phyloP scores from a whole-genome alignment of 2,329 filamentous ascomycete species.

The Waltergamsia citrina region DNA sequence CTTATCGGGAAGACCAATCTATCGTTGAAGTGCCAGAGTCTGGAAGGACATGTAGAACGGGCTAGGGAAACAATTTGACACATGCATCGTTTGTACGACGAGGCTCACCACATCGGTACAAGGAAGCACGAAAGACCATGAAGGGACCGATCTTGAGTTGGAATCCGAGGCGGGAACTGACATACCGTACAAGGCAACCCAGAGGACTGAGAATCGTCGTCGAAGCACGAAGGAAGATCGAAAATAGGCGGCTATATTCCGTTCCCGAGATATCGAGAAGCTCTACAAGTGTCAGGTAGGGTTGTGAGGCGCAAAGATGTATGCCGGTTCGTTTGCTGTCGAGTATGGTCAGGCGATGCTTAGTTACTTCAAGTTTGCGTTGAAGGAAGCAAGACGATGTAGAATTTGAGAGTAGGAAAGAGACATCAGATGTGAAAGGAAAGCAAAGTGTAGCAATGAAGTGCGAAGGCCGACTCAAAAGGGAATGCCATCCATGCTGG shows the following conservation, averaged over 20 bases:
- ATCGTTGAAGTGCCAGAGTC: too few species aligned
- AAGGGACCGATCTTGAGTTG: not conserved
- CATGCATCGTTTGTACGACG: not conserved
- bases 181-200: not conserved
- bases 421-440: conserved; percentile 1
- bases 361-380: too few species aligned
- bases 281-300: too few species aligned
- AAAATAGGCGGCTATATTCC: too few species aligned
- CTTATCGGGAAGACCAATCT: too few species aligned
- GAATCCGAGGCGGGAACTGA: not conserved
- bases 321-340: too few species aligned
- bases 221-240: not conserved
- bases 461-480: not conserved
- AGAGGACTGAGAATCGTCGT: not conserved
- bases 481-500: conserved; percentile 2
- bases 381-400: too few species aligned
- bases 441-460: not conserved
- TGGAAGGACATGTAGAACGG: too few species aligned
- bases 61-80: not conserved
- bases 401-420: not conserved
- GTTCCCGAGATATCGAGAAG: too few species aligned
- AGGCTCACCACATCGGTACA: not conserved
- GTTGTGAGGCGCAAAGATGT: too few species aligned
- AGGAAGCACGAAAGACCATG: not conserved
- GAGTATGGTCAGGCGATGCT: too few species aligned